Conservation (phyloP, 805 yeast genomes). For the Saturnispora saitoi region DNA sequence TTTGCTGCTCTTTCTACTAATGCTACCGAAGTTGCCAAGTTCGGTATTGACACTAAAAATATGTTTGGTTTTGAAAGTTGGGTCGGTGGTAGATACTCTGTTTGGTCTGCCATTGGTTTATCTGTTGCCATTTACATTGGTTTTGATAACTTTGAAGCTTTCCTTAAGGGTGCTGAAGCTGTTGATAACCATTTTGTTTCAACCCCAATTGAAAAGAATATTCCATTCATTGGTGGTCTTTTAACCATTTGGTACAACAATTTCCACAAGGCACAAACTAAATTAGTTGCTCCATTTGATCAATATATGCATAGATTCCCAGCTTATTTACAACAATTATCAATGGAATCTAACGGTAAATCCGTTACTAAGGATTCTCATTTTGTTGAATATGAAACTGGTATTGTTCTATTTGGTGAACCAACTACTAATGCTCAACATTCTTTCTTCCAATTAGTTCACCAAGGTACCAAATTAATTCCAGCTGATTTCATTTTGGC, state of each 20-base stretch:
- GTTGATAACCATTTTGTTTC: conserved; percentile 82
- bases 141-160: conserved; percentile 82
- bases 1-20: conserved; percentile 95
- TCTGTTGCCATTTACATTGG: conserved; percentile 94
- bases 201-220: conserved; percentile 83
- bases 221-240: conserved; percentile 89
- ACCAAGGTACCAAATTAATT: conserved; percentile 96
- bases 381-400: conserved; percentile 91
- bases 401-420: conserved; percentile 93
- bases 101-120: conserved; percentile 98
- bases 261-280: conserved; percentile 97
- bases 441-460: conserved; percentile 98
- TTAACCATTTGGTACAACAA: conserved; percentile 97
- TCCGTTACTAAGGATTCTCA: conserved; percentile 88
- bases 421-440: conserved; percentile 99
- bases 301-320: conserved; percentile 99
- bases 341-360: conserved; percentile 99
- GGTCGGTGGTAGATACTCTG: conserved; percentile 99
- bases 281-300: conserved; percentile 96
- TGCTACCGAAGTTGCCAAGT: conserved; percentile 81
- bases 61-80: conserved; percentile 98
- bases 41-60: conserved; percentile 95
- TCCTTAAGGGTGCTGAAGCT: conserved; percentile 97
- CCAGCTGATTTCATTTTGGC: conserved; percentile 96
- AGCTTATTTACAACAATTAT: conserved; percentile 95